Evolutionary conservation across 1,139 yeast genomes (phyloP), one percentile per base, ranked within the genome.

Genomic region (Suhomyces wounanorum): DNA sequence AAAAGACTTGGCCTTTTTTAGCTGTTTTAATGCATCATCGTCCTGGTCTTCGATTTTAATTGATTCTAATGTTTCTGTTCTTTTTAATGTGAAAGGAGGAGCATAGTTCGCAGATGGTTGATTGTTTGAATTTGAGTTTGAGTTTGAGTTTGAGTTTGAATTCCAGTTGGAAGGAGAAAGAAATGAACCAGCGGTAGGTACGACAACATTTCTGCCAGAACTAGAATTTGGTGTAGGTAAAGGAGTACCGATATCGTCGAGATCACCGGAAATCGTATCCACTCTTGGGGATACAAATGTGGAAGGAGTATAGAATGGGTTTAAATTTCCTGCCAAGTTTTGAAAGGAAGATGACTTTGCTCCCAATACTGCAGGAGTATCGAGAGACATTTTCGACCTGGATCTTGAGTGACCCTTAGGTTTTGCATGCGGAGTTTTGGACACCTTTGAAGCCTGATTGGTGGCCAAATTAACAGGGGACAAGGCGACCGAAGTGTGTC

Each of bases 271-370:
- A 8, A 56, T 53, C 30, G 64, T 62, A 48, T 65, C 70, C 44
- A 70, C 65, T 53, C 70, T 70, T 1, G 82, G 81, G 7, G 79
- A 71, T 40, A 72, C 60, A 54, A 73, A 72, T 5, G 75, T 62
- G 0, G 74, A 66, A 1, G 81, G 78, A 1, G 79, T 76, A 55
- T 73, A 76, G 56, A 78, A 78, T 17, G 82, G 82, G 54, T 78
- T 77, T 35, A 70, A 62, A 52, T 55, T 37, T 62, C 59, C 52
- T 58, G 50, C 53, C 33, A 67, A 51, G 42, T 52, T 54, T 30
- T 55, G 55, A 37, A 58, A 57, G 30, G 65, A 60, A 5, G 64
- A 54, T 30, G 61, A 46, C 33, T 37, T 38, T 10, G 45, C 35
- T 10, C 44, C 38, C 36, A 33, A 38, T 35, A 47, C 55, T 48